These are phyloP conservation scores for Diutina neorugosa DNA, from an alignment of 1,139 yeast species.

Conservation along the genomic window DNA sequence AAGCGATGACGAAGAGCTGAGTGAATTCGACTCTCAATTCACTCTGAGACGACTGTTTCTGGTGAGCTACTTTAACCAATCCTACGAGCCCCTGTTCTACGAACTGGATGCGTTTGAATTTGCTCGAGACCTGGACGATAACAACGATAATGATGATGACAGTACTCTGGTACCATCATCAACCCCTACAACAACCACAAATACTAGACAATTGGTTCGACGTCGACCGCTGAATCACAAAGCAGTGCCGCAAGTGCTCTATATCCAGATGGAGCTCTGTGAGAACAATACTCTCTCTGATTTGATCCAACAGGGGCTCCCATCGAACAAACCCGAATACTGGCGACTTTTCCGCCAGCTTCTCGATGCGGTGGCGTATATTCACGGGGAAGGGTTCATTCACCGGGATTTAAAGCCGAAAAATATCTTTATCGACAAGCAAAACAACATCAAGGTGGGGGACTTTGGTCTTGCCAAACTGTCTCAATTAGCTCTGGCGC, in stretches of 20 bases:
- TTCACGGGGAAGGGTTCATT: conserved; percentile 87
- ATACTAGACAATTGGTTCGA: background rate
- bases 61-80: conserved; percentile 50
- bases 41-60: conserved; percentile 25
- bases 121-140: conserved; percentile 30
- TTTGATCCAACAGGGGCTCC: conserved; percentile 72
- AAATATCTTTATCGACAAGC: conserved; percentile 88
- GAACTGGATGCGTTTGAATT: conserved; percentile 29
- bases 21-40: conserved; percentile 2
- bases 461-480: conserved; percentile 94
- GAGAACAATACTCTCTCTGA: conserved; percentile 85
- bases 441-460: conserved; percentile 84
- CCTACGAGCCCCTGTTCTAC: conserved; percentile 37
- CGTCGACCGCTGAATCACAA: conserved; percentile 9
- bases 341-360: conserved; percentile 87
- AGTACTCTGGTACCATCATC: conserved; percentile 4
- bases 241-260: conserved; percentile 25
- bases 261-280: conserved; percentile 96
- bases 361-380: conserved; percentile 81
- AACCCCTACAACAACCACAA: background rate
- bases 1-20: conserved; percentile 10
- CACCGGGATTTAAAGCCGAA: conserved; percentile 93
- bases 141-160: conserved; percentile 13
- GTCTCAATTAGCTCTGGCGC: conserved; percentile 29
- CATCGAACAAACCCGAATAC: conserved; percentile 60